These are phyloP conservation scores for Saccharomycopsis fodiens DNA, from an alignment of 805 yeast genomes.

Conservation along the genomic window DNA sequence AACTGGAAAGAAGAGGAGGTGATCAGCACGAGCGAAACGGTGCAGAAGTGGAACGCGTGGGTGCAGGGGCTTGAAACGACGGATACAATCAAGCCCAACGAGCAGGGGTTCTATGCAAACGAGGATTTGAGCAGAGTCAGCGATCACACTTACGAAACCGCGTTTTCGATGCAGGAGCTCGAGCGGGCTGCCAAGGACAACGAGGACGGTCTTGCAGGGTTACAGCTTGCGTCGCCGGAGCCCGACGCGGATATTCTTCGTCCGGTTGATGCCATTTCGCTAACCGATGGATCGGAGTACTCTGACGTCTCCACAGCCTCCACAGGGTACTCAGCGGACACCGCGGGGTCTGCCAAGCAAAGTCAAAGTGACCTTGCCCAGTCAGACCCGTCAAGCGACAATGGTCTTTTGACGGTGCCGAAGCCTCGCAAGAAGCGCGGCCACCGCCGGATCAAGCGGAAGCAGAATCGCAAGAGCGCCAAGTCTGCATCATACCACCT, in stretches of 20 bases:
- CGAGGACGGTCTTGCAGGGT: background rate
- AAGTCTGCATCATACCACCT: constrained; percentile 29
- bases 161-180: background rate
- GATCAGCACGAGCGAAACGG: constrained; percentile 7
- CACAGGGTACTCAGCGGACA: constrained; percentile 2
- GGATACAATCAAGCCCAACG: constrained; percentile 14
- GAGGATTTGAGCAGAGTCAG: background rate
- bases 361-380: too few species aligned
- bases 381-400: background rate
- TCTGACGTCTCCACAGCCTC: constrained; percentile 5
- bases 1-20: constrained; percentile 5
- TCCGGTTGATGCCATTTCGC: background rate
- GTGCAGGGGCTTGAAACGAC: constrained; percentile 2
- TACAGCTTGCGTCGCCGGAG: background rate
- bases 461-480: constrained; percentile 9
- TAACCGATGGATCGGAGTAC: constrained; percentile 3
- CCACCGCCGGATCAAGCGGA: background rate
- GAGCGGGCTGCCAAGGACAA: background rate
- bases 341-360: background rate
- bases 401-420: background rate
- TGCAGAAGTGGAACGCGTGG: constrained; percentile 16
- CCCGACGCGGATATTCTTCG: background rate
- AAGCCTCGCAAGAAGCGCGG: background rate
- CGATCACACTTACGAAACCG: background rate
- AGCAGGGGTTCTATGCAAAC: constrained; percentile 17